Percentiles rank a stretch among this genome's conserved stretches.
phyloP scores from a whole-genome alignment of 805 yeast species.

The Candida chauliodis region DNA sequence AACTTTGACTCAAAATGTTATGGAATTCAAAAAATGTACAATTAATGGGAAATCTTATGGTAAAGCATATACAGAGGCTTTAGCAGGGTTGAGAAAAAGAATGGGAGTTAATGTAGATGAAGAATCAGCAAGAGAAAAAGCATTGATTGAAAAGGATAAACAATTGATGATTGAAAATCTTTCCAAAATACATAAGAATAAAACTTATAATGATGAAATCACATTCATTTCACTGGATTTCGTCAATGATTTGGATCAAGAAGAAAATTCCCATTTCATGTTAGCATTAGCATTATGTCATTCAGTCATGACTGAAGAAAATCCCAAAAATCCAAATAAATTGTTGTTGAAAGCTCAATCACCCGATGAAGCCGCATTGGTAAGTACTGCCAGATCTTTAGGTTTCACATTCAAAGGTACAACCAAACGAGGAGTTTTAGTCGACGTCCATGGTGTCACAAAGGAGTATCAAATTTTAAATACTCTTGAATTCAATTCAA shows the following conservation, averaged over 20 bases:
- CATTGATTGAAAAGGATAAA: constrained; percentile 54
- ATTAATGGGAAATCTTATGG: constrained; percentile 73
- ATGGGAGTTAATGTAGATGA: constrained; percentile 72
- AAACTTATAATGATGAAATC: constrained; percentile 52
- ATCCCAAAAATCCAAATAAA: constrained; percentile 55
- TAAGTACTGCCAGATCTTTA: constrained; percentile 73
- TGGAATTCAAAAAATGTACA: constrained; percentile 83
- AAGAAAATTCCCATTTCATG: constrained; percentile 70
- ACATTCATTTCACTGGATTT: constrained; percentile 69
- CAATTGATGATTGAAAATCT: constrained; percentile 50
- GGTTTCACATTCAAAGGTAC: constrained; percentile 66
- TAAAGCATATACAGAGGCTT: constrained; percentile 78
- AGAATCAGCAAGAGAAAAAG: constrained; percentile 51
- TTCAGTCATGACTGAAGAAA: constrained; percentile 68
- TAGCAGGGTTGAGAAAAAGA: constrained; percentile 73
- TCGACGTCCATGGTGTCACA: constrained; percentile 65
- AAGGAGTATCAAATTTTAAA: constrained; percentile 72
- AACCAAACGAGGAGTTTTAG: constrained; percentile 64
- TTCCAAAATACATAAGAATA: constrained; percentile 11
- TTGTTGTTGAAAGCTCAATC: constrained; percentile 69
- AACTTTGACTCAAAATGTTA: constrained; percentile 76
- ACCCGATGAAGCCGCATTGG: constrained; percentile 86
- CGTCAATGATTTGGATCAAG: constrained; percentile 57
- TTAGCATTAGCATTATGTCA: constrained; percentile 74
- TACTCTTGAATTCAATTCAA: constrained; percentile 74